Base-by-base conservation (phyloP, 2,329 filamentous ascomycete species). In the Pseudocercospora macadamiae region DNA sequence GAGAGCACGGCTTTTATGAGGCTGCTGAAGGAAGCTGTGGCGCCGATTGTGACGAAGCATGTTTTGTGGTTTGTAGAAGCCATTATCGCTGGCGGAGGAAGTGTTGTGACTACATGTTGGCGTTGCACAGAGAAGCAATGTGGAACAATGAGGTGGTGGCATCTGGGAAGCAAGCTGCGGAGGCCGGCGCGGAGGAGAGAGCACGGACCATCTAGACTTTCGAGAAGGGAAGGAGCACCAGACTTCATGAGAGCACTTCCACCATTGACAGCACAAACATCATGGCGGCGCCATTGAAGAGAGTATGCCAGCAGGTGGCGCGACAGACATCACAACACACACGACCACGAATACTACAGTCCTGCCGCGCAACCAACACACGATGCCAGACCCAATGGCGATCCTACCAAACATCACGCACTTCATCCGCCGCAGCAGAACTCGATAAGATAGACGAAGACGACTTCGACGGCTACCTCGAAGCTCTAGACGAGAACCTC, bases 31-130 rank as follows among this genome's bases (percentile, higher is more conserved):
- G 89, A 85, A 14, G 93, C 92, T 0, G 93, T 99, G 4, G 95
- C 93, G 57, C 95, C 95, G 26, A 96, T 89, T 0, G 95, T 97
- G 55, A 97, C 88, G 65, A 99, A 90, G 72, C 90, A 95, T 54
- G 78, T 78, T 63, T 79, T 80, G 28, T 21, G 47, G 18, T 54
- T 51, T 1, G 47, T 48, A n/a, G 59, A 10, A 44, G 55, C n/a
- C 63, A 65, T 65, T 52, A 36, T 37, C 14, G 5, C 12, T 32
- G 34, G 45, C 44, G 16, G 10, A 21, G 12, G 10, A 23, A 16
- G 12, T 51, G 48, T 30, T 3, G 18, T 23, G 10, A 42, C 56
- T 62, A 63, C 62, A 63, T 62, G 10, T 47, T 52, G 47, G 23
- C 51, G 59, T 30, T 36, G 48, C 12, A 19, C 5, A 26, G 16